Base-by-base conservation (phyloP, 768 basidiomycete genomes). In the Boletus fagicola region DNA sequence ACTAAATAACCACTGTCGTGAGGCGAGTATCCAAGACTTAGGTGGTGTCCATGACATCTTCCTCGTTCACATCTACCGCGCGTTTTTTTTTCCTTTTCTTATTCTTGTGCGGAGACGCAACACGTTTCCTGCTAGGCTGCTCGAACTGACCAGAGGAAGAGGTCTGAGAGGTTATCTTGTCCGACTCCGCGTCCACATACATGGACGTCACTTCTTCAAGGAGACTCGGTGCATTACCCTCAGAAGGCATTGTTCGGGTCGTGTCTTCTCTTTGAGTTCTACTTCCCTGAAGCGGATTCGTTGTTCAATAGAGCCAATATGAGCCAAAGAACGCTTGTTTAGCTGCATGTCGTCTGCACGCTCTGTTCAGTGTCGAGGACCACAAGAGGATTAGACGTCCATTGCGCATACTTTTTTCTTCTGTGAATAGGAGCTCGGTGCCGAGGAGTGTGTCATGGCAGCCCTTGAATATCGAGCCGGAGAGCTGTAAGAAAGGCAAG, bases 201-300 rank as follows among this genome's bases (percentile, higher is more conserved):
- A 65, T 69, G 2, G 58, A 42, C 5, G 54, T 60, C 15, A 63
- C 57, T 38, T 70, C 65, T 13, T 63, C 67, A 1, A 54, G 47
- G 48, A 68, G 58, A 16, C 56, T 64, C 11, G 53, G 42, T 11
- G 53, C 45, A 28, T 20, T 55, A 24, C 35, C 47, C 16, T 60
- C 53, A n/a, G 51, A 16, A 15, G 62, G 39, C 31, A 59, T 36
- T 22, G 42, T 47, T 58, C 62, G 0, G 56, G 64, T 59, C 78
- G 83, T 16, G 76, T 74, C 58, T 72, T 72, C 22, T 59, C 55
- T 33, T 76, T 75, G 42, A 90, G 74, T 30, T 83, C 82, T 5
- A 90, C 85, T 67, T 89, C 85, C 57, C 79, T 81, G 73, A 92
- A 92, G n/a, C 77, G 78, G 51, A 91, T 81, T 8, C 90, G 84